Evolutionary conservation across 1,284 basidiomycete genomes (phyloP), one percentile per base, ranked within the genome.

Genomic region (Ceratobasidium sp.): DNA sequence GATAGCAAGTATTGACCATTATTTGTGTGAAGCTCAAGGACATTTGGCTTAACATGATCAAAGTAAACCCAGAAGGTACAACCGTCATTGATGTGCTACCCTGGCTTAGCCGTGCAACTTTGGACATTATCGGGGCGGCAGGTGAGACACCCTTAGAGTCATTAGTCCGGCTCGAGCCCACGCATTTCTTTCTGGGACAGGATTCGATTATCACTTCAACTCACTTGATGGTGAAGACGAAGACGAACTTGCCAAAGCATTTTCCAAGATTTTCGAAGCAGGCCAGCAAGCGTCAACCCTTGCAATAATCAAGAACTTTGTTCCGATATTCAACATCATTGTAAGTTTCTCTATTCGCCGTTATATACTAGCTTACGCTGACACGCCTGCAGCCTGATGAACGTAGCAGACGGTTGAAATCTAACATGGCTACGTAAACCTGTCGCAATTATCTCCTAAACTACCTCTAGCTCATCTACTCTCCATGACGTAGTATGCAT

Each of bases 71-170:
- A 30, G 75, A 54, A 8, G 54, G 46, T 12, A 16, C 48, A n/a
- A 60, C 82, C 64, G 82, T 81, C 59, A 82, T 85, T 52, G 85
- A 87, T 70, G 82, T 86, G 10, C 80, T 84, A 62, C 77, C 80
- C 10, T 85, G 82, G 80, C 81, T 87, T 20, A 83, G 82, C 6
- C 83, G 84, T 50, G 81, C 83, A 4, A 87, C 86, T 0, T 80
- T 87, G 48, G 86, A 87, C 70, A 81, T 87, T 20, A 86, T 87
- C 65, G 86, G 86, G 6, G 79, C 84, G 10, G 85, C 86, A 0
- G 86, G 86, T 81, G n/a, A 44, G 55, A 6, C 30, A 81, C 18
- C 20, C n/a, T 48, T 1, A 30, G 44, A 54, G 12, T 18, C 3
- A 8, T 18, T 23, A 18, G 57, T 27, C 18, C 16, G n/a, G 23